phyloP scores from a whole-genome alignment of 352 stramenopile genomes.

The Aphanomyces invadans region DNA sequence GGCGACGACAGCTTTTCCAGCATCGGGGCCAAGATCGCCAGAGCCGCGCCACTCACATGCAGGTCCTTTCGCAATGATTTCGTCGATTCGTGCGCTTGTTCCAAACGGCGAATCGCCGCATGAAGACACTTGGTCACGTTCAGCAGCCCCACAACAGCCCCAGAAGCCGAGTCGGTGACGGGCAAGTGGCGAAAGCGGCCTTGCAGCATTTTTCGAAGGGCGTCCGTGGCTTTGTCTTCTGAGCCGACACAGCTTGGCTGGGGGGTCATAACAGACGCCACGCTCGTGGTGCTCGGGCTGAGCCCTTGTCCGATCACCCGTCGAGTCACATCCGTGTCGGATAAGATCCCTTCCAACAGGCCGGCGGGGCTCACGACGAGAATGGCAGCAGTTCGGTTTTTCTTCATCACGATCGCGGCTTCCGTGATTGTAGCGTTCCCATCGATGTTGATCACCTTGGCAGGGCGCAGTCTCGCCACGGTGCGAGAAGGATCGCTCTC shows the following conservation, averaged over 20 bases:
- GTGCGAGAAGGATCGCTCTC: conserved; percentile 57
- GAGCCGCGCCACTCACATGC: conserved; percentile 46
- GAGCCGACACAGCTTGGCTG: conserved; percentile 75
- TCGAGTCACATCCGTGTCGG: conserved; percentile 83
- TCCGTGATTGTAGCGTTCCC: conserved; percentile 76
- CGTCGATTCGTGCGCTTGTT: conserved; percentile 50
- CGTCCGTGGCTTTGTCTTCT: conserved; percentile 75
- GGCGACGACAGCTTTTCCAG: conserved; percentile 85
- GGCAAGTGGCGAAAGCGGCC: conserved; percentile 95
- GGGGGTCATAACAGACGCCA: conserved; percentile 77
- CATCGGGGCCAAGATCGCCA: conserved; percentile 62
- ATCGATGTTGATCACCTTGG: conserved; percentile 84
- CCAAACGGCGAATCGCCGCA: conserved; percentile 96
- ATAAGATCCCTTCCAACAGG: conserved; percentile 91
- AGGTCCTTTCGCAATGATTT: conserved; percentile 76
- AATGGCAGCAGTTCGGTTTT: conserved; percentile 86
- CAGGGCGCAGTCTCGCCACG: conserved; percentile 66
- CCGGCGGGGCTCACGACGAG: conserved; percentile 86
- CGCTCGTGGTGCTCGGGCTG: conserved; percentile 51
- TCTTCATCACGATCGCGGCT: conserved; percentile 86
- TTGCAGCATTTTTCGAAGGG: conserved; percentile 79
- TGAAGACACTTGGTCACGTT: conserved; percentile 98
- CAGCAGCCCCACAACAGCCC: conserved; percentile 90
- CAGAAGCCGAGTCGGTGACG: conserved; percentile 78
- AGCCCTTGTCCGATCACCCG: conserved; percentile 72